Base-by-base conservation (phyloP, 129 eudicot species). In the Tagetes erecta region DNA sequence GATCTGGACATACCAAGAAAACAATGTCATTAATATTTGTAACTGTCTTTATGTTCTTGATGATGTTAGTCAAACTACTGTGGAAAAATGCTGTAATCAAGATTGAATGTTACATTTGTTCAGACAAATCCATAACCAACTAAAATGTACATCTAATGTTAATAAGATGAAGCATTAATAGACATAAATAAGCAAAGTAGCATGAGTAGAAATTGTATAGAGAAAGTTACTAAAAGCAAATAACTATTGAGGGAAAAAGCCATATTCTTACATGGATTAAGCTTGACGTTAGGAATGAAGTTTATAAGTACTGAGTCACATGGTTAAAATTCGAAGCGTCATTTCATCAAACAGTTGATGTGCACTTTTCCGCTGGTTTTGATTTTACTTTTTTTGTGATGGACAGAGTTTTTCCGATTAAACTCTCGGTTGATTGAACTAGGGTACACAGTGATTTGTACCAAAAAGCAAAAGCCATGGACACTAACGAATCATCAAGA, bases 281-380 rank as follows among this genome's bases (percentile, higher is more conserved):
- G 77, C 47, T 60, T 60, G 56, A 78, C 71, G 71, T 55, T 75
- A 70, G n/a, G 72, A 51, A 78, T 71, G 39, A 56, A 41, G 58
- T 8, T 53, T 44, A 40, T 50, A 47, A 5, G n/a, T 8, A 64
- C 40, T 2, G 34, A 13, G 47, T 36, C 78, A 46, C 70, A 34
- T 63, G 52, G 50, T 42, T 57, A 46, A 52, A 50, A 65, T 11
- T 76, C 64, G 73, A 51, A 76, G 74, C 6, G 67, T 67, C 67
- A 76, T 76, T 53, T 76, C 72, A 67, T 76, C 58, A 31, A 76
- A 65, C 66, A 65, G 73, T 75, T 75, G 79, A 10, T 14, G 79
- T 64, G 72, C 79, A 51, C 45, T 71, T 52, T 71, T 71, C 31
- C 35, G 5, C 1, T 13, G 42, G 45, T 33, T 72, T 62, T 45